Evolutionary conservation across 2,329 filamentous ascomycete genomes (phyloP).

Genomic region (Tolypocladium guangdongense): DNA sequence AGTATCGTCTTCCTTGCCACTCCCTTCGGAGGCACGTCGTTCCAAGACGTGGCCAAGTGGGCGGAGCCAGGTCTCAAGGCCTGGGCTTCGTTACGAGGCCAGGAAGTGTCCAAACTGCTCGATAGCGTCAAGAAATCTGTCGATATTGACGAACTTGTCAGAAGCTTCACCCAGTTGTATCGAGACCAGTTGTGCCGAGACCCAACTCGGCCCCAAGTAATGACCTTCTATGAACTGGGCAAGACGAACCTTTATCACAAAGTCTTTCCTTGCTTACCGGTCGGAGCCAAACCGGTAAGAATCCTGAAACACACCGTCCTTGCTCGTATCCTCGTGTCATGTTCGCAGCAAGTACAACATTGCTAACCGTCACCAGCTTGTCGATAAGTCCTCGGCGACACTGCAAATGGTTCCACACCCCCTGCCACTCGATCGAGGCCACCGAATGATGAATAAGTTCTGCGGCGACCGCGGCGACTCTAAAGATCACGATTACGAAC

Average conservation of each 20-base stretch:
- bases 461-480: no score
- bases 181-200: neutral
- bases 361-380: conserved; percentile 9
- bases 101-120: conserved; percentile 8
- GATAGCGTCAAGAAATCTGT: conserved; percentile 6
- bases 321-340: no score
- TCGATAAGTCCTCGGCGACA: conserved; percentile 11
- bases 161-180: conserved; percentile 9
- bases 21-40: conserved; percentile 16
- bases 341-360: no score
- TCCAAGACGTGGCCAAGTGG: conserved; percentile 11
- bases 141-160: conserved; percentile 10
- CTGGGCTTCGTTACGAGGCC: conserved; percentile 5
- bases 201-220: conserved; percentile 2
- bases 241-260: conserved; percentile 10
- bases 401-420: conserved; percentile 13
- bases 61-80: conserved; percentile 8
- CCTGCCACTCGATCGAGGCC: conserved; percentile 11
- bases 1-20: conserved; percentile 17
- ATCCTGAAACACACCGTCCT: no score
- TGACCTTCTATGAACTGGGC: conserved; percentile 13
- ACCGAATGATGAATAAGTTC: conserved; percentile 18
- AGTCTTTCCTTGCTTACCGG: conserved; percentile 5
- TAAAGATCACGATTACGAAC: conserved; percentile 6
- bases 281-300: no score